phyloP scores from a whole-genome alignment of 495 filamentous ascomycete species.

The Jackrogersella multiformis region DNA sequence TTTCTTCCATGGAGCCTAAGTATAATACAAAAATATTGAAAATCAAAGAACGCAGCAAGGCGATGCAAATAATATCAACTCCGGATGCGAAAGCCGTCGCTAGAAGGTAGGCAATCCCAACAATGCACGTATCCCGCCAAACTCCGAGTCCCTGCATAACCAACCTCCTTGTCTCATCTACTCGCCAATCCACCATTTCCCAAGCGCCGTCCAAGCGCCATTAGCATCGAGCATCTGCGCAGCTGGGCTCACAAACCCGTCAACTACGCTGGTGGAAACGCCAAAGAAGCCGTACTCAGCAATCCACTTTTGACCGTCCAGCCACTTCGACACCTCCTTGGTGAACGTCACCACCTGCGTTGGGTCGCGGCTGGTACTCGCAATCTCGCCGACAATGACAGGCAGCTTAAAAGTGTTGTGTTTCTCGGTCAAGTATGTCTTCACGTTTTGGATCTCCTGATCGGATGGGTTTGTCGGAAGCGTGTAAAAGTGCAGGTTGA shows the following conservation, averaged over 20 bases:
- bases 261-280: conserved; percentile 47
- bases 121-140: conserved; percentile 8
- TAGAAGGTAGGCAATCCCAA: too few relatives aligned
- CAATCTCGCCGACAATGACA: conserved; percentile 53
- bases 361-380: conserved; percentile 45
- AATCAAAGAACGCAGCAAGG: too few relatives aligned
- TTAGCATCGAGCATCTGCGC: conserved; percentile 55
- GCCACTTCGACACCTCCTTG: conserved; percentile 50
- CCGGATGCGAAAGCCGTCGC: too few relatives aligned
- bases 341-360: conserved; percentile 51
- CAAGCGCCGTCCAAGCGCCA: conserved; percentile 49
- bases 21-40: too few relatives aligned
- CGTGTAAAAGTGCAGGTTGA: conserved; percentile 57
- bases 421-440: conserved; percentile 29
- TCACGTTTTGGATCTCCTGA: conserved; percentile 43
- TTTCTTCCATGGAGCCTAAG: too few relatives aligned
- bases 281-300: conserved; percentile 57
- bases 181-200: conserved; percentile 40
- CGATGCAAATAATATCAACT: too few relatives aligned
- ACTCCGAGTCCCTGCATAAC: conserved; percentile 30
- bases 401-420: conserved; percentile 46
- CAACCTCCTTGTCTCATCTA: neutral
- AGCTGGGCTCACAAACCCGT: conserved; percentile 53
- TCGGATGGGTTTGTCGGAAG: conserved; percentile 41
- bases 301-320: conserved; percentile 50